phyloP scores from a whole-genome alignment of 441 rosid genomes.

The Viola pubescens region DNA sequence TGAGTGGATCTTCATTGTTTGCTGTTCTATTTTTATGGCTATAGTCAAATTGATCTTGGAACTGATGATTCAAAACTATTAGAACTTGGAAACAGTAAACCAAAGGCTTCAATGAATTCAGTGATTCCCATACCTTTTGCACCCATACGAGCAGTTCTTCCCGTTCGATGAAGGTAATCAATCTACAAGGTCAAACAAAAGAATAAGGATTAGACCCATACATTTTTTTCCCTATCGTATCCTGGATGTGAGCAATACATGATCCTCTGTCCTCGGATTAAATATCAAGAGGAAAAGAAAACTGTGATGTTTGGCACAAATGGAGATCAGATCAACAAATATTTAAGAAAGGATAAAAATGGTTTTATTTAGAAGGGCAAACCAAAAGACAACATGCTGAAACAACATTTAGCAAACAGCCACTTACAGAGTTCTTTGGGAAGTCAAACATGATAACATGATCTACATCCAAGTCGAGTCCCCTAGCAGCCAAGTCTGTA shows the following conservation, averaged over 20 bases:
- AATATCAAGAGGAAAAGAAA: not conserved
- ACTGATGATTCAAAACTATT: not conserved
- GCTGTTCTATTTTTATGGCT: not conserved
- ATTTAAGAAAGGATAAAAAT: not conserved
- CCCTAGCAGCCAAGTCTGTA: conserved; percentile 92
- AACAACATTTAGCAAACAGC: not conserved
- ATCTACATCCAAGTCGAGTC: conserved; percentile 83
- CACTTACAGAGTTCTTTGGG: conserved; percentile 77
- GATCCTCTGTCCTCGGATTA: not conserved
- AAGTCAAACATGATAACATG: conserved; percentile 92
- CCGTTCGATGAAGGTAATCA: conserved; percentile 93
- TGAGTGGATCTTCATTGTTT: too few species aligned
- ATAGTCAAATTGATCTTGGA: not conserved
- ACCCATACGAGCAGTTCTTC: conserved; percentile 96
- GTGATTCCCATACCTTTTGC: conserved; percentile 56
- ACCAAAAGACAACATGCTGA: too few species aligned
- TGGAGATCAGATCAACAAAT: not conserved
- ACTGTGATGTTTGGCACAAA: not conserved
- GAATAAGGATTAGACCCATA: not conserved
- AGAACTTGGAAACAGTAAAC: not conserved
- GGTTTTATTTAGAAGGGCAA: too few species aligned
- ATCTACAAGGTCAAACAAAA: conserved; percentile 38
- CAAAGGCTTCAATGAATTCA: conserved; percentile 4
- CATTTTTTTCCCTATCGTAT: not conserved
- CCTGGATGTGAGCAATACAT: not conserved